These are phyloP conservation scores for Durusdinium trenchii DNA, from an alignment of 73 alveolate species.

Conservation along the genomic window DNA sequence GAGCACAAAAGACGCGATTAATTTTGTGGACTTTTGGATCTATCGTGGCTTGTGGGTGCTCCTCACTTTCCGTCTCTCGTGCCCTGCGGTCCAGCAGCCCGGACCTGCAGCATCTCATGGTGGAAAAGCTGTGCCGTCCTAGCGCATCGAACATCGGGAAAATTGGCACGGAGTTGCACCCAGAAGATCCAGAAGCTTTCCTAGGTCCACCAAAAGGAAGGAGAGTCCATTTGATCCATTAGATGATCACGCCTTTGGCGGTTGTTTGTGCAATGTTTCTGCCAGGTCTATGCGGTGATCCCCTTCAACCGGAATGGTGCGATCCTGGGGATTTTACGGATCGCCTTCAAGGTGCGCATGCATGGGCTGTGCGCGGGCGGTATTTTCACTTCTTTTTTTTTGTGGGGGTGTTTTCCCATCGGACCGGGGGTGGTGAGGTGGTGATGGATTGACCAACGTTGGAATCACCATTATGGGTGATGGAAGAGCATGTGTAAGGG, in stretches of 20 bases:
- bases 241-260: not conserved
- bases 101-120: too few species aligned
- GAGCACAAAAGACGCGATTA: too few species aligned
- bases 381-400: not conserved
- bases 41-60: too few species aligned
- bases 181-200: too few species aligned
- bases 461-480: not conserved
- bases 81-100: too few species aligned
- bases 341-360: slow-evolving; percentile 79
- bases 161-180: too few species aligned
- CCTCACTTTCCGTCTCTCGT: too few species aligned
- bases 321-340: slow-evolving; percentile 75
- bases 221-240: not conserved
- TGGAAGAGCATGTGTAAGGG: too few species aligned
- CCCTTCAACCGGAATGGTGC: slow-evolving; percentile 96
- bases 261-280: not conserved
- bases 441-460: not conserved
- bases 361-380: not conserved
- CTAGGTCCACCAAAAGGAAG: not conserved
- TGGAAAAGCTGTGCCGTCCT: too few species aligned
- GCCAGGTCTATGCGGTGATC: slow-evolving; percentile 82
- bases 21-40: too few species aligned
- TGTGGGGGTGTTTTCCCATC: not conserved
- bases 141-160: too few species aligned
- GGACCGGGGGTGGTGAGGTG: not conserved